Conservation (phyloP, 192 early-diverging fungal genomes). For the Backusella tuberculispora region DNA sequence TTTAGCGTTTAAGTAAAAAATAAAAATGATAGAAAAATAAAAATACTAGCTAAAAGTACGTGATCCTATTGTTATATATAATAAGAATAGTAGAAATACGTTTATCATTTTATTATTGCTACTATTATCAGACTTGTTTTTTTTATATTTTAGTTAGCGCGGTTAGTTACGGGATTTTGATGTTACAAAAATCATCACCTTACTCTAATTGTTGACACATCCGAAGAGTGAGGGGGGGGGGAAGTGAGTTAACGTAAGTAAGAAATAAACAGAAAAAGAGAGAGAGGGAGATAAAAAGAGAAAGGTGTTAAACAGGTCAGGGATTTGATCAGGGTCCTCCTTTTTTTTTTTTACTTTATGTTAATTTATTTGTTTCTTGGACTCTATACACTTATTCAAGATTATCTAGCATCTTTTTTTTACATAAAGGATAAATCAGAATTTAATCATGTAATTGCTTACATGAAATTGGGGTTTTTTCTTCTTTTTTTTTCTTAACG, state of each 20-base stretch:
- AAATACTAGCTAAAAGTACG: too few relatives aligned
- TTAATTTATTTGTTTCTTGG: not conserved
- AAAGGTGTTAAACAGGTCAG: not conserved
- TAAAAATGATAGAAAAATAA: too few relatives aligned
- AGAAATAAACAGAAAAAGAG: too few relatives aligned
- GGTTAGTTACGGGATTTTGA: constrained; percentile 9
- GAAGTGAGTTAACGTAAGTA: too few relatives aligned
- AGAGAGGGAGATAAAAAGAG: not conserved
- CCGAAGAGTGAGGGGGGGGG: not conserved
- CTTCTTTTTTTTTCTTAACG: not conserved
- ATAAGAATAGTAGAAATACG: too few relatives aligned
- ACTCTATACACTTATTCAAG: too few relatives aligned
- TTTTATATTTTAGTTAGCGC: not conserved
- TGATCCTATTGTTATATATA: too few relatives aligned
- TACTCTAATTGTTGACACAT: constrained; percentile 10
- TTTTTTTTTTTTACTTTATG: not conserved
- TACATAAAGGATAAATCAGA: not conserved
- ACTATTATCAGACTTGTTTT: not conserved
- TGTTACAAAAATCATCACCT: not conserved
- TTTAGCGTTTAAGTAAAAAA: too few relatives aligned
- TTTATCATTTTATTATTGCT: not conserved
- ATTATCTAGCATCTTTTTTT: too few relatives aligned
- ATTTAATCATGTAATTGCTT: not conserved
- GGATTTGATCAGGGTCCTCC: constrained; percentile 11
- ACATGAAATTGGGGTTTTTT: not conserved